Base-by-base conservation (phyloP, 768 basidiomycete genomes). In the Kwoniella pini region DNA sequence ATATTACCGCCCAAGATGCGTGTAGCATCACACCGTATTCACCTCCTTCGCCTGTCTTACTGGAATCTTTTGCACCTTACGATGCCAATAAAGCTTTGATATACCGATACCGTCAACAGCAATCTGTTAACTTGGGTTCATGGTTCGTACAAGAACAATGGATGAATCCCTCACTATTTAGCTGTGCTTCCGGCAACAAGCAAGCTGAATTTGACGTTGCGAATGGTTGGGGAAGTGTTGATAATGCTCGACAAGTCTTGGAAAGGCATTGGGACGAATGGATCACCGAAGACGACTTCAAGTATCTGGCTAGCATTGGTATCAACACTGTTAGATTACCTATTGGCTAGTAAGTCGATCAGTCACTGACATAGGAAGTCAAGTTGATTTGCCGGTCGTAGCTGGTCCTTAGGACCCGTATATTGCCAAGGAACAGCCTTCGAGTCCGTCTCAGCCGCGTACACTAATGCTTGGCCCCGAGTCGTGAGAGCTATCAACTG, bases 101-200 rank as follows among this genome's bases (percentile, higher is more conserved):
- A 2, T 85, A 82, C 65, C 82, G 86, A 5, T 87, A 88, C 64
- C 77, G 86, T 46, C 84, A 84, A 66, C 87, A 87, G 64, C 83
- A 83, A 53, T 81, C 82, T 5, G 86, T 88, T 15, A 88, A 88
- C 68, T 71, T 87, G 10, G 86, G 87, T 4, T 86, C 85, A 3
- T 86, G 85, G 86, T 88, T 88, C 69, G 86, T 88, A 5, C 84
- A 85, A 57, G 88, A 90, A 74, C 78, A 82, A 21, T 90, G 88
- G 87, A 88, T 89, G 85, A 84, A 84, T 1, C 85, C 87, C 3
- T 85, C 85, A 30, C 56, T 87, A 27, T 89, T 88, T 70, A 65
- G 69, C 3, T 86, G 86, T 56, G 87, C 87, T 2, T 70, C 80
- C 21, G 86, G 82, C 3, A 66, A 80, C 13, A 79, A 81, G 67